phyloP scores from a whole-genome alignment of 805 yeast species.

The Metschnikowia matae region DNA sequence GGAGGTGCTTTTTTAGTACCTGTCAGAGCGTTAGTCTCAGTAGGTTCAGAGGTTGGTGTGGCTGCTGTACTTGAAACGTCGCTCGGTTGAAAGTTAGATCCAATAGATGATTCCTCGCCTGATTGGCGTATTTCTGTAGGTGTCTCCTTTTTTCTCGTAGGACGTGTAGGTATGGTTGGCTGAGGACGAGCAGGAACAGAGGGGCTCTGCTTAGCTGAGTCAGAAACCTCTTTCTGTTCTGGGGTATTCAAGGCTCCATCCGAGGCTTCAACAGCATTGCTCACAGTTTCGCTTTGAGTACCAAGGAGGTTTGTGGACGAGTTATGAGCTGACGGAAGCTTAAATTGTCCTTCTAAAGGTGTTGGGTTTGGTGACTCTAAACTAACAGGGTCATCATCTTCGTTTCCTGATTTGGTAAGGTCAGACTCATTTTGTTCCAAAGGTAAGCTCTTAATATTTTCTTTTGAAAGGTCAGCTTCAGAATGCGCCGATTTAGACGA shows the following conservation, averaged over 20 bases:
- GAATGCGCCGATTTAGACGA: not conserved
- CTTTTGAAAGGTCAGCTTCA: not conserved
- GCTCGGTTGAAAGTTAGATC: not conserved
- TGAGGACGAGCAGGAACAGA: not conserved
- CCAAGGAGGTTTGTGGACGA: not conserved
- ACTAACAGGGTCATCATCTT: not conserved
- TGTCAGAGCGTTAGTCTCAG: not conserved
- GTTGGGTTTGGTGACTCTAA: not conserved
- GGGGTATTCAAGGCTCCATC: not conserved
- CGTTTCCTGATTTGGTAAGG: not conserved
- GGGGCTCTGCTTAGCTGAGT: not conserved
- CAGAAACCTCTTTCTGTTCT: not conserved
- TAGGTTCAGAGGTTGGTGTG: no score
- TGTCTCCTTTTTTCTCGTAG: not conserved
- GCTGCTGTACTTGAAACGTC: not conserved
- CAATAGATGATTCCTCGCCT: not conserved
- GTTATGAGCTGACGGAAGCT: not conserved
- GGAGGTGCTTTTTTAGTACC: constrained; percentile 41
- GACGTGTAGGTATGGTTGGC: constrained; percentile 9
- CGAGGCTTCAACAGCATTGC: not conserved
- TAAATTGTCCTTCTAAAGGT: no score
- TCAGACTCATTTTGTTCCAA: not conserved
- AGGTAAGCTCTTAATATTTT: not conserved
- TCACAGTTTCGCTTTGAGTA: no score
- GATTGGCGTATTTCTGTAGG: not conserved